These are phyloP conservation scores for Spatholobus suberectus DNA, from an alignment of 306 rosid genomes.

Conservation along the genomic window DNA sequence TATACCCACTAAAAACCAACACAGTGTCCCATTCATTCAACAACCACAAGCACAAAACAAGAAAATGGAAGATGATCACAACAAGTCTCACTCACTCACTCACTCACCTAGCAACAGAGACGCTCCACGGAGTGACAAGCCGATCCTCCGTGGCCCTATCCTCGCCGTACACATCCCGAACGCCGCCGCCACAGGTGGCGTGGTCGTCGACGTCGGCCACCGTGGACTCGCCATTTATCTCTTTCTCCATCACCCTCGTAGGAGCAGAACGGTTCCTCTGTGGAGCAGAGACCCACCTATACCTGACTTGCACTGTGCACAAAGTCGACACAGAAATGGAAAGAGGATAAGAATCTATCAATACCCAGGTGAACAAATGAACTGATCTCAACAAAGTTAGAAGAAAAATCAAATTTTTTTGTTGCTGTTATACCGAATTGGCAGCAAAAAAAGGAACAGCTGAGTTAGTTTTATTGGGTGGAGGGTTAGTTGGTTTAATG, in stretches of 20 bases:
- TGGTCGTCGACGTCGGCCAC: conserved; percentile 52
- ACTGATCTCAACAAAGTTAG: not conserved
- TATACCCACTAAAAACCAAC: conserved; percentile 66
- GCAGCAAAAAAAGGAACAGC: not conserved
- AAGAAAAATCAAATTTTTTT: not conserved
- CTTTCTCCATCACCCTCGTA: conserved; percentile 67
- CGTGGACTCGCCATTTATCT: conserved; percentile 42
- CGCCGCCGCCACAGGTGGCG: conserved; percentile 59
- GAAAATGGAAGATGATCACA: not conserved
- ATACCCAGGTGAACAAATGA: conserved; percentile 3
- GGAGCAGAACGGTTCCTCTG: conserved; percentile 50
- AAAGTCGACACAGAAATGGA: conserved; percentile 1
- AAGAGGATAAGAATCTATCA: not conserved
- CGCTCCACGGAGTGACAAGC: conserved; percentile 83
- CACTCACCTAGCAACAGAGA: conserved; percentile 91
- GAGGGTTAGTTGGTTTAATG: not conserved
- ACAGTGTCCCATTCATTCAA: not conserved
- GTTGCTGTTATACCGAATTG: not conserved
- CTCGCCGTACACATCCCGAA: conserved; percentile 69
- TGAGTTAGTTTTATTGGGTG: not conserved
- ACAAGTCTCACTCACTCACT: not conserved
- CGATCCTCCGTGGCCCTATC: conserved; percentile 83
- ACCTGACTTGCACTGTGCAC: conserved; percentile 55
- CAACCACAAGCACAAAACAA: not conserved
- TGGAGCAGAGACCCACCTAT: conserved; percentile 45